Evolutionary conservation across 23 red algal species (phyloP), one percentile per base, ranked within the genome.

Genomic region (Gracilaria gracilis): DNA sequence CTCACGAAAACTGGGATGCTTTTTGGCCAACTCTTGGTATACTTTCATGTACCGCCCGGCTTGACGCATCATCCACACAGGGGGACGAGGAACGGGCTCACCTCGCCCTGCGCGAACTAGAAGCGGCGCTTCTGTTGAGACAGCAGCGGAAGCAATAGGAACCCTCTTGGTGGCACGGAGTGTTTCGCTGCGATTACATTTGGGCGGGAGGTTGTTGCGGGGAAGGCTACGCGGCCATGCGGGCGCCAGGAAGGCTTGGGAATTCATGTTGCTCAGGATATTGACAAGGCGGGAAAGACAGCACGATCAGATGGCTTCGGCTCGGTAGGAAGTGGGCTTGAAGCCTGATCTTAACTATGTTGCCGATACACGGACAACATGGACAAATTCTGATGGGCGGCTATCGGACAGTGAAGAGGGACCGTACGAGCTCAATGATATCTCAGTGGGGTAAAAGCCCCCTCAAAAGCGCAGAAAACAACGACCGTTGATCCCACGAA

Each of bases 51-150:
- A 95, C 20, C 97, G 66, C 34, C 97, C 97, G 0, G 97, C 97
- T 58, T 98, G 97, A 15, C 97, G 97, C 97, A 98, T 98, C 93
- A 98, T 93, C 97, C 97, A 98, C 13, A 96, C 93, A 0, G 97
- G 97, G 8, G 97, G 96, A 33, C 96, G 93, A 33, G 91, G 79
- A 12, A 94, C 89, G 34, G 78, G 61, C 81, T 94, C 90, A 9
- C 93, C 93, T 42, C 91, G 82, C 0, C 89, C 93, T 31, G 96
- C 96, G 47, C 96, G 95, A 48, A 97, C 89, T 21, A 97, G 95
- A 40, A 97, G 87, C 28, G 95, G 95, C 12, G 47, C 70, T 51
- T 86, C 83, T 13, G 71, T 88, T 15, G 91, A 82, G 20, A 85
- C 81, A 29, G 91, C 67, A 48, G 81, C 69, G 24, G 79, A 61